phyloP scores from a whole-genome alignment of 768 basidiomycete genomes.

The Kwoniella dendrophila region DNA sequence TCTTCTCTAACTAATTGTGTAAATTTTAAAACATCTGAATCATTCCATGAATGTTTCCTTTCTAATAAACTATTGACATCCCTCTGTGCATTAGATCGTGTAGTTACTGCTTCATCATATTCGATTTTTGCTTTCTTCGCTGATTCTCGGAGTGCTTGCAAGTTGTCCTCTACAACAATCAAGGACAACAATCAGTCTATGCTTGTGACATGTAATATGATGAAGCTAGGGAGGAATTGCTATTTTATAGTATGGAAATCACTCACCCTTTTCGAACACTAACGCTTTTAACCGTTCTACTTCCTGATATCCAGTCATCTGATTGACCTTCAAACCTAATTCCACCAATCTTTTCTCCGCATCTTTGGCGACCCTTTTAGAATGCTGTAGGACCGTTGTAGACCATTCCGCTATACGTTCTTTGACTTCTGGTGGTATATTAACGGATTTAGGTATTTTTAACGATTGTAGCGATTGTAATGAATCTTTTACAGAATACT shows the following conservation, averaged over 20 bases:
- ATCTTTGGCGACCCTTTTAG: slow-evolving; percentile 63
- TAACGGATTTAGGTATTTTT: neutral
- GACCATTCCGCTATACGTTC: slow-evolving; percentile 15
- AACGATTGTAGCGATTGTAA: too few relatives aligned
- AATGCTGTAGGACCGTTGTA: slow-evolving; percentile 60
- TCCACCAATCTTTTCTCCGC: slow-evolving; percentile 64
- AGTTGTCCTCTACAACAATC: slow-evolving; percentile 70
- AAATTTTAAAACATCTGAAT: slow-evolving; percentile 80
- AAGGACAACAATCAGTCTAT: neutral
- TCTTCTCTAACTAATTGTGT: slow-evolving; percentile 88
- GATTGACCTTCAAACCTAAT: slow-evolving; percentile 78
- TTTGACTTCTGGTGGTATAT: slow-evolving; percentile 14
- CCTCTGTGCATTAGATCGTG: slow-evolving; percentile 83
- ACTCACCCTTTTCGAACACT: slow-evolving; percentile 74
- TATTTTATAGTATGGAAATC: too few relatives aligned
- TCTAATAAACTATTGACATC: slow-evolving; percentile 93
- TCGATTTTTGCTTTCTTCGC: slow-evolving; percentile 72
- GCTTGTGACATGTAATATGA: neutral
- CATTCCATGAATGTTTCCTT: slow-evolving; percentile 92
- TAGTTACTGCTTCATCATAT: slow-evolving; percentile 75
- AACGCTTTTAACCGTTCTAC: slow-evolving; percentile 69
- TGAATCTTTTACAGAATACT: too few relatives aligned
- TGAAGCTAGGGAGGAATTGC: neutral
- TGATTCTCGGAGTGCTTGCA: slow-evolving; percentile 67
- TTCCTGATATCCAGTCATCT: slow-evolving; percentile 87